Conservation (phyloP, 1,284 basidiomycete genomes). For the Erythrobasidium hasegawianum region DNA sequence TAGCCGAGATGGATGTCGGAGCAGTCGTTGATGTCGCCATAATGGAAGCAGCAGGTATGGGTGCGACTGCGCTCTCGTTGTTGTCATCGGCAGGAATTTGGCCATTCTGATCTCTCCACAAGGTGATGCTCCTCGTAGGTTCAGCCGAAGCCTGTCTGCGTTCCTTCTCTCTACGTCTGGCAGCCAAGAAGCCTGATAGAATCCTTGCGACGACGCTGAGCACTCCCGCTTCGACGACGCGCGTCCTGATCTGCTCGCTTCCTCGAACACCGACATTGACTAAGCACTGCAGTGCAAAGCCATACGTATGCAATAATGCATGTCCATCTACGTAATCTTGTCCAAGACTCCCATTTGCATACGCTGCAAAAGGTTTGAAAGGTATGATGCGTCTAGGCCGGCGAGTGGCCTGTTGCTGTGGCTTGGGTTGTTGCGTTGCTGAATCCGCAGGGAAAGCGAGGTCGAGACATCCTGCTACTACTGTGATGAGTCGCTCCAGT, state of each 20-base stretch:
- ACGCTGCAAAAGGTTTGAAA: slow-evolving; percentile 44
- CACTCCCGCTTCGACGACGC: slow-evolving; percentile 94
- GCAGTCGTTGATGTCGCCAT: no score
- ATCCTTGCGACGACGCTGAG: slow-evolving; percentile 92
- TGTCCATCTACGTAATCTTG: slow-evolving; percentile 51
- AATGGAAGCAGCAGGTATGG: not conserved
- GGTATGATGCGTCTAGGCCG: slow-evolving; percentile 39
- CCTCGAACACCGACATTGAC: slow-evolving; percentile 97
- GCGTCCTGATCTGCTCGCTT: slow-evolving; percentile 82
- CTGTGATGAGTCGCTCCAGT: slow-evolving; percentile 87
- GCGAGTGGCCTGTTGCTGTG: no score
- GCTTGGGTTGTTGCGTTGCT: not conserved
- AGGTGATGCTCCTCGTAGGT: slow-evolving; percentile 3
- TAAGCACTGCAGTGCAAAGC: slow-evolving; percentile 91
- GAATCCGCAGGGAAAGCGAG: slow-evolving; percentile 12
- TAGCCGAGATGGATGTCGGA: not conserved
- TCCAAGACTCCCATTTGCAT: slow-evolving; percentile 25
- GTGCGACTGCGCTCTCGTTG: not conserved
- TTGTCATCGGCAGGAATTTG: not conserved
- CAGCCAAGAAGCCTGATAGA: slow-evolving; percentile 67
- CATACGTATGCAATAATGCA: slow-evolving; percentile 57
- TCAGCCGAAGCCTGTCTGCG: slow-evolving; percentile 13
- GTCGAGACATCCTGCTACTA: slow-evolving; percentile 52
- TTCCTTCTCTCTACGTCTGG: slow-evolving; percentile 52
- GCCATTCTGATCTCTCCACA: not conserved